Evolutionary conservation across 345 rosid species (phyloP), one percentile per base, ranked within the genome.

Genomic region (Clarkia xantiana): DNA sequence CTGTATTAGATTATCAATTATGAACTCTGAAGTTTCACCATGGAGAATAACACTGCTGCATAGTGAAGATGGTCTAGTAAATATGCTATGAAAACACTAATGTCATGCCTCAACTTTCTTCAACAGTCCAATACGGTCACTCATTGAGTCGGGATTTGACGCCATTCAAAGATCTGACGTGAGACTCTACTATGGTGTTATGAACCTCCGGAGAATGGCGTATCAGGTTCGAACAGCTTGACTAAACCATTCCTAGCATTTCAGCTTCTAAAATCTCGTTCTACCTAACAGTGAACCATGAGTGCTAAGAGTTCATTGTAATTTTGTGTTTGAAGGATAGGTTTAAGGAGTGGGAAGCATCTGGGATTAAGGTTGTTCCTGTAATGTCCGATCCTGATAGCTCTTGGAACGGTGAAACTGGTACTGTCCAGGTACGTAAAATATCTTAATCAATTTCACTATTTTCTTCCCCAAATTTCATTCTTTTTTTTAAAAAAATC

Each of bases 181-280:
- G 17, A 81, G 96, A 67, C 77, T 91, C 23, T 91, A 86, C 64
- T 91, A 91, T 47, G 96, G 96, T 20, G 96, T 90, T 47, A 76
- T 96, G 73, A 91, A 80, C 74, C 86, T 86, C 19, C 69, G 56
- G 65, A 86, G 95, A 67, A 86, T 91, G 95, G 98, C 98, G 53
- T 91, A 91, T 57, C 96, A 84, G 94, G 98, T 91, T 70, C 59
- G 70, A 2, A 59, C 48, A 43, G 62, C 38, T 58, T 4, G 55
- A 22, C 17, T 0, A 20, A 12, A 1, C n/a, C 14, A 7, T 11
- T 55, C 11, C 6, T 34, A 9, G n/a, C n/a, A n/a, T n/a, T n/a
- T n/a, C n/a, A n/a, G 0, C 19, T 49, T 15, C 9, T 15, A 14
- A 20, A 2, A 18, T 11, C 29, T 22, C 36, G 9, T 0, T 29